Base-by-base conservation (phyloP, 2,329 filamentous ascomycete species). In the Pseudopithomyces maydicus region DNA sequence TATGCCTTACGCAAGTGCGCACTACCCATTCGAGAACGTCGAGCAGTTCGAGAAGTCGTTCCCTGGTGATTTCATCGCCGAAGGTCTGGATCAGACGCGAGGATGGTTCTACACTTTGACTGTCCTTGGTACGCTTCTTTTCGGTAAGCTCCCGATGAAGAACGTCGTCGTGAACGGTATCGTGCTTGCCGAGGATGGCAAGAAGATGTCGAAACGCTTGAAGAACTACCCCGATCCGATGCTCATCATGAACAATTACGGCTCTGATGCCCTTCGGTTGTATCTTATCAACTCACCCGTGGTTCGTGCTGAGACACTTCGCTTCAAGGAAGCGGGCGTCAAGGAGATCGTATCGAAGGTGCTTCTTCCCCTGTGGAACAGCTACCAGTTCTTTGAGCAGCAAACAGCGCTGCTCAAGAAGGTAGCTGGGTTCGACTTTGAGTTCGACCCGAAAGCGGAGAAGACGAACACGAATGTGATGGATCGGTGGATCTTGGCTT, bases 141-240 rank as follows among this genome's bases (percentile, higher is more conserved):
- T 95, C 68, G 90, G 90, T 42, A 85, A 87, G 35, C 86, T 92
- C 2, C 92, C 94, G 0, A 97, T 97, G 83, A 88, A 95, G 79
- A 97, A 97, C 74, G 96, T 92, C 68, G 91, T 97, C n/a, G 92
- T 97, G 60, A 97, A 96, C 72, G 93, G 93, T 48, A 95, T 97
- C 61, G 92, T 97, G 4, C 84, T 97, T 39, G 93, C 93, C 0
- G 92, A 96, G 74, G 92, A 97, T 70, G 94, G 94, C 54, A 97
- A 97, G 82, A 98, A 98, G 82, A 98, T 98, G 94, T 97, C 92
- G 6, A 98, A 98, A 79, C 87, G 94, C 52, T 82, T 97, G 56
- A 96, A 97, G 81, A 98, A 98, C 78, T 98, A 97, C 76, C 94
- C 94, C 0, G 92, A 97, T 69, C 94, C 94, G 11, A 81, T 81